Evolutionary conservation across 2,329 filamentous ascomycete species (phyloP).

Genomic region (Aspergillus pseudonomiae): DNA sequence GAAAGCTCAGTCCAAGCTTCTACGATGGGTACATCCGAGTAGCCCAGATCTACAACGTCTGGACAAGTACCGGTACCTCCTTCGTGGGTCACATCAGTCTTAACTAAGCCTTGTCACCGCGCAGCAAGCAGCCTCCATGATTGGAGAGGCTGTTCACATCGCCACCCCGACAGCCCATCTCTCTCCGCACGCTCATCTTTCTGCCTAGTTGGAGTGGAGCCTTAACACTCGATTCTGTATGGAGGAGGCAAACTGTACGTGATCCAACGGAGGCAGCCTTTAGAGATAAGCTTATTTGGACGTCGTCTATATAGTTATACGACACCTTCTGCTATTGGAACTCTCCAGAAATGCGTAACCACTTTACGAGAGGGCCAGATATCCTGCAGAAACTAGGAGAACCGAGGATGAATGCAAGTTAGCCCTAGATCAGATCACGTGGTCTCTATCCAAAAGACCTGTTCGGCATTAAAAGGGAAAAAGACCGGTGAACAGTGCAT

Average conservation of each 20-base stretch:
- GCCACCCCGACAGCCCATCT: conserved; percentile 9
- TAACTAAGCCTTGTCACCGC: conserved; percentile 9
- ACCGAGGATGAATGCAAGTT: not conserved
- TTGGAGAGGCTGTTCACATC: conserved; percentile 10
- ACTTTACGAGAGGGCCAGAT: not conserved
- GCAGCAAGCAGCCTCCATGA: conserved; percentile 1
- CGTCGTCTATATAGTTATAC: not conserved
- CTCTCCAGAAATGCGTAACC: not conserved
- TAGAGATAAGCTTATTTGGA: conserved; percentile 26
- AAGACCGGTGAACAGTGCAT: conserved; percentile 3
- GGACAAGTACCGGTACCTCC: conserved; percentile 14
- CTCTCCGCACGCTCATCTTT: conserved; percentile 3
- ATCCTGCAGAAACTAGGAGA: not conserved
- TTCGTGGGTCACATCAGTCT: conserved; percentile 1
- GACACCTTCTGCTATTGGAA: not conserved
- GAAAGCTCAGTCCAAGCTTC: not conserved
- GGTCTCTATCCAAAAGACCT: not conserved
- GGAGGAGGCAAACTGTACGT: conserved; percentile 2
- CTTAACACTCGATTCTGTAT: conserved; percentile 8
- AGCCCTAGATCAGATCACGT: conserved; percentile 12
- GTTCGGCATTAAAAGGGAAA: not conserved
- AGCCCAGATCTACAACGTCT: conserved; percentile 1
- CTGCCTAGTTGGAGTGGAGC: conserved; percentile 24
- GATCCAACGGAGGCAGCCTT: conserved; percentile 1
- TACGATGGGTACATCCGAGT: conserved; percentile 5